phyloP scores from a whole-genome alignment of 2,329 filamentous ascomycete species.

The Amesomyces nigricolor region DNA sequence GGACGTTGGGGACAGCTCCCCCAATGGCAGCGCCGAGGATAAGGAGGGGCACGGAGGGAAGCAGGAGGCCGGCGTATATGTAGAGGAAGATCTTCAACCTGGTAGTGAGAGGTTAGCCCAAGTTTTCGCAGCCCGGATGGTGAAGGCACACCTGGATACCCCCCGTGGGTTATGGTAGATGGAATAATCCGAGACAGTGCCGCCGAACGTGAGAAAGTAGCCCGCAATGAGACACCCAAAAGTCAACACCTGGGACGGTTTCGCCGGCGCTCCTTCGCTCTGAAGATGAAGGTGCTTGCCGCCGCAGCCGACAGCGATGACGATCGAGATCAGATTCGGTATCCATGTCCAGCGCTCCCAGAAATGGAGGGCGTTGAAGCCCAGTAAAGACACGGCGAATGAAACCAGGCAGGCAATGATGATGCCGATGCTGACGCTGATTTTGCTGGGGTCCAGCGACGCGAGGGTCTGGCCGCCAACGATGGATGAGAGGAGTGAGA shows the following conservation, averaged over 20 bases:
- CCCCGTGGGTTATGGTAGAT: conserved; percentile 45
- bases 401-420: conserved; percentile 49
- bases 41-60: conserved; percentile 46
- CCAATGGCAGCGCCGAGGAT: conserved; percentile 46
- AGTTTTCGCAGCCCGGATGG: too few species aligned
- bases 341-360: conserved; percentile 55
- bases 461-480: conserved; percentile 51
- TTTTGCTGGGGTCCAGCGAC: conserved; percentile 39
- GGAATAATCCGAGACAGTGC: conserved; percentile 52
- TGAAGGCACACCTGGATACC: conserved; percentile 34
- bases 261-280: conserved; percentile 35
- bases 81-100: conserved; percentile 41
- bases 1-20: conserved; percentile 41
- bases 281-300: conserved; percentile 45
- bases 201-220: conserved; percentile 51
- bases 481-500: conserved; percentile 51
- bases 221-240: conserved; percentile 45
- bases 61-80: conserved; percentile 47
- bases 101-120: conserved; percentile 11
- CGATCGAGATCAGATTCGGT: conserved; percentile 46
- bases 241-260: conserved; percentile 36
- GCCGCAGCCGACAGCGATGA: conserved; percentile 49
- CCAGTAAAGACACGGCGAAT: conserved; percentile 49
- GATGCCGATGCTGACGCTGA: conserved; percentile 52
- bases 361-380: conserved; percentile 48